Conservation (phyloP, 1,139 yeast species). For the Hemisphaericaspora xylanilytica region DNA sequence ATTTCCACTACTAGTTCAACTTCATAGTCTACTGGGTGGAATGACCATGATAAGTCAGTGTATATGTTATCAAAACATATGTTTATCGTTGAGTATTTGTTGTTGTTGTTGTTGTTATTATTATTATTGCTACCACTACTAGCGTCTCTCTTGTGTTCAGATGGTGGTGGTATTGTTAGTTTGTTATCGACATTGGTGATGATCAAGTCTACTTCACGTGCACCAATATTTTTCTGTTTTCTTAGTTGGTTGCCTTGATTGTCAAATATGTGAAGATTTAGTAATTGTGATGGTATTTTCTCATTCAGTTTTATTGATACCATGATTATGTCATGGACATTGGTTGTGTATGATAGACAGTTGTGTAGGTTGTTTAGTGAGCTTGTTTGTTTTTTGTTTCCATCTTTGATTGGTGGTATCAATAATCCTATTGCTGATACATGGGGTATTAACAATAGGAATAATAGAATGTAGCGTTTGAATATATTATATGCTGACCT, state of each 20-base stretch:
- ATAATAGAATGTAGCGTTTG: conserved; percentile 5
- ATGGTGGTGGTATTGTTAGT: not conserved
- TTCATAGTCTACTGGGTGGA: conserved; percentile 31
- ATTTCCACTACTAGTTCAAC: conserved; percentile 36
- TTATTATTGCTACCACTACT: conserved; percentile 12
- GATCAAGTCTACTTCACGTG: conserved; percentile 30
- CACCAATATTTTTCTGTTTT: conserved; percentile 25
- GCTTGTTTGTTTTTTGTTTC: conserved; percentile 15
- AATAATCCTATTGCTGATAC: not conserved
- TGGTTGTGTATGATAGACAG: conserved; percentile 42
- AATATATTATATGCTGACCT: conserved; percentile 2
- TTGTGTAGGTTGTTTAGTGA: conserved; percentile 28
- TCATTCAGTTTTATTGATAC: conserved; percentile 33
- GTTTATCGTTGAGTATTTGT: conserved; percentile 32
- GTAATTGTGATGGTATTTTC: conserved; percentile 29
- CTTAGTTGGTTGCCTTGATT: conserved; percentile 36
- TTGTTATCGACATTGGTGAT: conserved; percentile 35
- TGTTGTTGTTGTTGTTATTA: conserved; percentile 6
- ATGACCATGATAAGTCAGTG: conserved; percentile 45
- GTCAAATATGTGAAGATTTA: conserved; percentile 40
- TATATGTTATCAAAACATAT: conserved; percentile 46
- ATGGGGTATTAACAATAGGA: conserved; percentile 3
- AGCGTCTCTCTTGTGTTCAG: conserved; percentile 11
- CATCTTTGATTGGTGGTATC: conserved; percentile 5
- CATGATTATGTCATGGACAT: conserved; percentile 37